Base-by-base conservation (phyloP, 495 filamentous ascomycete genomes). In the Rhizodiscina lignyota region DNA sequence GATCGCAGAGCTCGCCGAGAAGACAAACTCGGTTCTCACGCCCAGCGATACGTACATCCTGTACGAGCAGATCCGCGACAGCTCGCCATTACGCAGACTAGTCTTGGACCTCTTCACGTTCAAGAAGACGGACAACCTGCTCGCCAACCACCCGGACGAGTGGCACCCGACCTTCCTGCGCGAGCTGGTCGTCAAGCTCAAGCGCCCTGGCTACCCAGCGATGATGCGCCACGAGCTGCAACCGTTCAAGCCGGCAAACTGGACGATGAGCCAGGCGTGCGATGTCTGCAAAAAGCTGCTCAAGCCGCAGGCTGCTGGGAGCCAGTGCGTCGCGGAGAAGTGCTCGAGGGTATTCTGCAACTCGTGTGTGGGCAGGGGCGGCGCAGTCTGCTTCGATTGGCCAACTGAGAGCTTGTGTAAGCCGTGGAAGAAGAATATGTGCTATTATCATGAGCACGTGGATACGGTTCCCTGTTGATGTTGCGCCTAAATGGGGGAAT, bases 91-190 rank as follows among this genome's bases (percentile, higher is more conserved):
- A 21, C 42, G 60, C 22, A 38, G 38, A 6, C 45, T 67, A 31
- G 47, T 64, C 4, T 38, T 63, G 17, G 63, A 66, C 45, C 47
- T 67, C 36, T 65, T 64, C 44, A 59, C 53, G 21, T 64, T 56
- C 48, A 66, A 64, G 47, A 62, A 62, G 41, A 66, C 61, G 39
- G 63, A 62, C 41, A 44, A 49, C 19, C 42, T 65, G 13, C 44
- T 65, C 6, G 49, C 50, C 12, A 49, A 37, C 21, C 61, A 65
- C 51, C 42, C 43, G 30, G 63, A 65, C 36, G 38, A 50, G 1
- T 60, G 54, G 54, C 54, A 60, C 34, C 53, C 53, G 30, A 32
- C 10, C 18, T 56, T 60, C 40, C 42, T 60, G 30, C 48, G 55
- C 37, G 55, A 56, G 26, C 44, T 60, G 27, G 35, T 38, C 31